Evolutionary conservation across 352 stramenopile species (phyloP), one percentile per base, ranked within the genome.

Genomic region (Phytophthora citrophthora): DNA sequence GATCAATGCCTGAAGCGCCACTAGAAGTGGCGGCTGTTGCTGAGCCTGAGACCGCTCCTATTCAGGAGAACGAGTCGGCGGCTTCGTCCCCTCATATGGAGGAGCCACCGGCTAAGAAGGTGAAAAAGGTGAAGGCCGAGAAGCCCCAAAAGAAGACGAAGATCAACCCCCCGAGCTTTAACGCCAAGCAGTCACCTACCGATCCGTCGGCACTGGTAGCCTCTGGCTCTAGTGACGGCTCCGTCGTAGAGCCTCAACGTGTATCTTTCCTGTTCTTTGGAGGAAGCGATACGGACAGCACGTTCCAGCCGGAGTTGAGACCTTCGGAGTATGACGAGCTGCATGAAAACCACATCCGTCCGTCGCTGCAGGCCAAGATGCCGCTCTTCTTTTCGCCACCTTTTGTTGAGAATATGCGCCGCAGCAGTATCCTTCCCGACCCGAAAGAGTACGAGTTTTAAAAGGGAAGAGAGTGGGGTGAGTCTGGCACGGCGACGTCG

Each of bases 381-480:
- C 83, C 83, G 34, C 71, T 88, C 34, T 93, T 93, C 63, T 86
- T 93, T 64, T 75, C 75, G 36, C 71, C 79, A 27, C 74, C 83
- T 16, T 46, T 74, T 26, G 56, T 60, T 23, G 60, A 77, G 52
- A 70, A 79, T 23, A 56, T 85, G 46, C 77, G 81, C 6, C 73
- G 69, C 27, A 83, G 76, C 51, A 79, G 60, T 40, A 69, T 83
- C 51, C 53, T 81, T 44, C 70, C 72, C 11, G 78, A 88, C 57
- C 74, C 73, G 13, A 72, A 59, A 45, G 78, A 88, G 64, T 88
- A 88, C 71, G 78, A 88, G 58, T 79, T 88, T 55, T 88, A 72
- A 20, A 20, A 5, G 9, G 32, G 11, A 4, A 23, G 57, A 18
- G 15, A 11, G 6, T 3, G 12, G 49, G 11, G 32, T 54, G 29